These are phyloP conservation scores for Chrysosporium queenslandicum DNA, from an alignment of 2,329 filamentous ascomycete genomes.

Conservation along the genomic window DNA sequence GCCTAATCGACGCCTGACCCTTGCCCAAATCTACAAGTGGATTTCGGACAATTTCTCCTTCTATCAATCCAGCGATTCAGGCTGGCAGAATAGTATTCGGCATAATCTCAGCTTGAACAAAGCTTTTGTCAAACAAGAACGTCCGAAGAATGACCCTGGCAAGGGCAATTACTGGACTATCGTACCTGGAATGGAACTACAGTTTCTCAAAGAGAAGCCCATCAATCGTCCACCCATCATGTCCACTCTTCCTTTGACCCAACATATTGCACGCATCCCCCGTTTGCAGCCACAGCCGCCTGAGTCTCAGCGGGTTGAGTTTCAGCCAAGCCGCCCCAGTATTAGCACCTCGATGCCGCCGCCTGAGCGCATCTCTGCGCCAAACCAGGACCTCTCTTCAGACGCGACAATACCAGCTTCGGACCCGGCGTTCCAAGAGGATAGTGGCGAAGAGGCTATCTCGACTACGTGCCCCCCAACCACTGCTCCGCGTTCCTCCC, in stretches of 20 bases:
- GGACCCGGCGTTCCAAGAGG: conserved; percentile 50
- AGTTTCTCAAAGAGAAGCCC: conserved; percentile 82
- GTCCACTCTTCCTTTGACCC: conserved; percentile 35
- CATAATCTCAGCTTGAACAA: conserved; percentile 97
- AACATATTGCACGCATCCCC: conserved; percentile 18
- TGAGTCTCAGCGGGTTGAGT: conserved; percentile 5
- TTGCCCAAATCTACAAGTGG: conserved; percentile 98
- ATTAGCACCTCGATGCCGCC: conserved; percentile 13
- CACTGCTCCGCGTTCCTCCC: conserved; percentile 36
- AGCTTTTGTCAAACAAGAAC: conserved; percentile 87
- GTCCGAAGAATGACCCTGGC: conserved; percentile 91
- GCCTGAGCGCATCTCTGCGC: conserved; percentile 8
- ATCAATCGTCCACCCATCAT: conserved; percentile 35
- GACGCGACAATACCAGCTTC: conserved; percentile 68
- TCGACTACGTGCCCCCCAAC: conserved; percentile 19
- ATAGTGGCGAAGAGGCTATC: conserved; percentile 39
- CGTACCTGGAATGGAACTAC: conserved; percentile 73
- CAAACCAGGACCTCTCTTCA: conserved; percentile 53
- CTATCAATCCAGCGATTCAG: conserved; percentile 72
- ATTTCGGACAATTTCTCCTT: conserved; percentile 91
- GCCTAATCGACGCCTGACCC: conserved; percentile 68
- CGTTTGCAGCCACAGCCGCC: conserved; percentile 1
- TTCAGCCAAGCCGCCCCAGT: conserved; percentile 13
- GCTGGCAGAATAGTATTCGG: conserved; percentile 98
- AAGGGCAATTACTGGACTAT: conserved; percentile 98